phyloP scores from a whole-genome alignment of 2,329 filamentous ascomycete species.

The Alternaria sp. region DNA sequence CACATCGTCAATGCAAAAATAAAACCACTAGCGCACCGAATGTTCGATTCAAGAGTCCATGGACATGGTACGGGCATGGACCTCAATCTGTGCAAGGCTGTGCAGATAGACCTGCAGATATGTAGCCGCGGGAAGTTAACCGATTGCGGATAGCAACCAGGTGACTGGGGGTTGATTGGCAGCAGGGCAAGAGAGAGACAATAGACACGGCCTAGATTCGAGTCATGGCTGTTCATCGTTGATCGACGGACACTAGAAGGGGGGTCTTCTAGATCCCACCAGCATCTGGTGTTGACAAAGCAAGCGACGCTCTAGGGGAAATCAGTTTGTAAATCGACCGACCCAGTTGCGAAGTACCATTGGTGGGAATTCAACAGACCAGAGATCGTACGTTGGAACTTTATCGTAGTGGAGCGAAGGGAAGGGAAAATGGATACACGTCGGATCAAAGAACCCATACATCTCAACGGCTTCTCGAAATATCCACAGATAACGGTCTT shows the following conservation, averaged over 20 bases:
- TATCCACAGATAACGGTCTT: constrained; percentile 9
- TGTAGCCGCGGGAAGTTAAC: constrained; percentile 22
- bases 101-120: constrained; percentile 18
- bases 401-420: not conserved
- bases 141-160: constrained; percentile 7
- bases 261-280: constrained; percentile 8
- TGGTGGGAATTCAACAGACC: not conserved
- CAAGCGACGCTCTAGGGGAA: not conserved
- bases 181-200: not conserved
- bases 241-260: not conserved
- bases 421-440: not conserved
- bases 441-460: not conserved
- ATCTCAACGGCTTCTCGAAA: not conserved
- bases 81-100: constrained; percentile 15
- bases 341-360: not conserved
- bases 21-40: constrained; percentile 16
- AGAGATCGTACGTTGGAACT: not conserved
- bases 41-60: constrained; percentile 13
- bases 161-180: constrained; percentile 8
- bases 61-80: constrained; percentile 13
- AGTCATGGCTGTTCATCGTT: not conserved
- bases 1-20: constrained; percentile 1
- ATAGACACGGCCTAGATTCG: constrained; percentile 5
- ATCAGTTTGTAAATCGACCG: not conserved
- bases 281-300: not conserved